A percentile compares a stretch with the other conserved stretches of the same genome.
phyloP scores from a whole-genome alignment of 2,329 filamentous ascomycete species.

The Teratosphaeria destructans region DNA sequence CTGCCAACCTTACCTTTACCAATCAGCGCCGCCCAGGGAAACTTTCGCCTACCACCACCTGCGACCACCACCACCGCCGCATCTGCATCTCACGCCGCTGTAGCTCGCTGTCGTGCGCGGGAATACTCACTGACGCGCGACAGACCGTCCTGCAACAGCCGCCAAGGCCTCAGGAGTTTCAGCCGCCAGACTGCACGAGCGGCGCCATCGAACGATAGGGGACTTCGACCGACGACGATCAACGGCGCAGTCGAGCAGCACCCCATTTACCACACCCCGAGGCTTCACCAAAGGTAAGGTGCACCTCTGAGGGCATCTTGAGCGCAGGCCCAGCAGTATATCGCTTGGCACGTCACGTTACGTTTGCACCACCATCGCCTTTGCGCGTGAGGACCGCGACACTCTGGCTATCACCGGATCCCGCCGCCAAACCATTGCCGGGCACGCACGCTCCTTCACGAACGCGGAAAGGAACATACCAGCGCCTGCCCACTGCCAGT shows the following conservation, averaged over 20 bases:
- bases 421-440: neutral
- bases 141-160: neutral
- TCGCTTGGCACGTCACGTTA: neutral
- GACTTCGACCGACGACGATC: neutral
- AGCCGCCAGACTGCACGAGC: neutral
- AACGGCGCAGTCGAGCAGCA: neutral
- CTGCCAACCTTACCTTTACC: conserved; percentile 8
- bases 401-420: neutral
- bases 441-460: neutral
- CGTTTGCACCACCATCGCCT: neutral
- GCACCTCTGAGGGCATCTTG: neutral
- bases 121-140: neutral
- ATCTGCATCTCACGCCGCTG: neutral
- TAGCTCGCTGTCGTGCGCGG: neutral
- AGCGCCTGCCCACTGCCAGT: neutral
- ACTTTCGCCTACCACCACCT: neutral
- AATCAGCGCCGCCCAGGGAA: conserved; percentile 9
- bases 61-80: neutral
- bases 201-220: neutral
- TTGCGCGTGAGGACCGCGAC: neutral
- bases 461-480: neutral
- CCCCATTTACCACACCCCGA: neutral
- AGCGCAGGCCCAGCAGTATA: neutral
- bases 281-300: neutral
- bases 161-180: neutral